Evolutionary conservation across 2,329 filamentous ascomycete genomes (phyloP).

Genomic region (Talaromyces sp.): DNA sequence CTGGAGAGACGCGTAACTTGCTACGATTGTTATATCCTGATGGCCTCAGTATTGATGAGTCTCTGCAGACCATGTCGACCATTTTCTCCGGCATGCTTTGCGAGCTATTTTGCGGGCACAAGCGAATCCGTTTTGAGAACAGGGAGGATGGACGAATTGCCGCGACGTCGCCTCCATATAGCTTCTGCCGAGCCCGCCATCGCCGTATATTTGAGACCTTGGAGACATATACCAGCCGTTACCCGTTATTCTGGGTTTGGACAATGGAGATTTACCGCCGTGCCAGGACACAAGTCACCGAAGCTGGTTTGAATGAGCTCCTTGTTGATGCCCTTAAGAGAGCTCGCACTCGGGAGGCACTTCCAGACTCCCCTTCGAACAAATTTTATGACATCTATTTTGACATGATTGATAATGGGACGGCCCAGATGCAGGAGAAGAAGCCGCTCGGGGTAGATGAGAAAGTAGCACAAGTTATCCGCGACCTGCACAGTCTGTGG

Average conservation of each 20-base stretch:
- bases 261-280: background rate
- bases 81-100: background rate
- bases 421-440: background rate
- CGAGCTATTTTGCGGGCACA: background rate
- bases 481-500: background rate
- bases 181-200: conserved; percentile 1
- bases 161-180: background rate
- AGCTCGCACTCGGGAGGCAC: background rate
- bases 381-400: background rate
- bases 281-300: background rate
- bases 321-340: background rate
- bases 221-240: background rate
- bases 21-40: background rate
- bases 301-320: background rate
- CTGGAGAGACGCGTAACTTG: background rate
- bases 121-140: background rate
- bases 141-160: background rate
- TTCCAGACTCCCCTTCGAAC: background rate
- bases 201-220: background rate
- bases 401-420: background rate
- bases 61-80: background rate
- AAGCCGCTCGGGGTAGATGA: background rate
- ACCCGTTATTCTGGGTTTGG: background rate
- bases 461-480: background rate
- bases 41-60: background rate